Evolutionary conservation across 2,329 filamentous ascomycete species (phyloP).

Genomic region (Cordyceps militaris): DNA sequence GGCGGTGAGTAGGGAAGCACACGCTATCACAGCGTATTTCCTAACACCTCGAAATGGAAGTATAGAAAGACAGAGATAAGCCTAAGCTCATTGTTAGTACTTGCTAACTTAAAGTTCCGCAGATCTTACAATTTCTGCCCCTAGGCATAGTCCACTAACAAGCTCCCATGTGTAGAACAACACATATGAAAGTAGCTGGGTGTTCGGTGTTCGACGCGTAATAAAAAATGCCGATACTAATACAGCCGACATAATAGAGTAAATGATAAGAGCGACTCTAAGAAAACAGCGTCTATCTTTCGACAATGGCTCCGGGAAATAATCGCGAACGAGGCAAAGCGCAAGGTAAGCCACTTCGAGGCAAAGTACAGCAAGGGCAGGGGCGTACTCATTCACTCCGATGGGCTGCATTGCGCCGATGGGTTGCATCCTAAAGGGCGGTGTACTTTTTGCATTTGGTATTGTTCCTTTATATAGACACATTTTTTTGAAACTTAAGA

Average conservation of each 20-base stretch:
- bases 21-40: background rate
- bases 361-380: background rate
- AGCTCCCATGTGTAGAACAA: background rate
- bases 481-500: background rate
- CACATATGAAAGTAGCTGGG: background rate
- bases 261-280: background rate
- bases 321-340: background rate
- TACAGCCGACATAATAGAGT: background rate
- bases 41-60: background rate
- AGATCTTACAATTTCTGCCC: background rate
- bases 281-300: background rate
- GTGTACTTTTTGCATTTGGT: background rate
- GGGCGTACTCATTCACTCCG: background rate
- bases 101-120: background rate
- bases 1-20: background rate
- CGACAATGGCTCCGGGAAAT: background rate
- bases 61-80: background rate
- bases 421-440: background rate
- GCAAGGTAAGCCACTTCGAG: background rate
- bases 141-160: background rate
- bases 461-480: background rate
- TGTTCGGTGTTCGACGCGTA: background rate
- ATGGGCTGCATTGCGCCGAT: background rate
- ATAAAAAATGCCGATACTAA: background rate
- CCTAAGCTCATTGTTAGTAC: background rate